Evolutionary conservation across 176 grass and related monocot genomes (phyloP), one percentile per base, ranked within the genome.

Genomic region (Oryza longistaminata): DNA sequence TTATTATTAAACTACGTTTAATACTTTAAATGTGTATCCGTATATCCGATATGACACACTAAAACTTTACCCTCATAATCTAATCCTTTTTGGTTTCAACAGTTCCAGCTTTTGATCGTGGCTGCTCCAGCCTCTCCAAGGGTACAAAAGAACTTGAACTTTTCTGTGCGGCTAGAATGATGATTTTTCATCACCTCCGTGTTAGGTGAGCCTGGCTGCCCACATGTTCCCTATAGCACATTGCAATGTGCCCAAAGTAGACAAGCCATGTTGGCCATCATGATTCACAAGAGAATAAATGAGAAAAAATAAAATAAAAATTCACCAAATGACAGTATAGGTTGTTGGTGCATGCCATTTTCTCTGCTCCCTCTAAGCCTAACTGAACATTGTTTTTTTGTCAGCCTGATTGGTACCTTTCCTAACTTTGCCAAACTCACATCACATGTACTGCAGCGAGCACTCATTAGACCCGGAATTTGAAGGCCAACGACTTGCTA

Each of bases 361-460:
- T 5, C 48, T 33, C 3, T 50, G 68, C 58, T 67, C 29, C 7
- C 78, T 15, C 25, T 3, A 9, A 78, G 77, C 64, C 64, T 80
- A 70, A 74, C 69, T 15, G 40, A 37, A 24, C 40, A 9, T 62
- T 62, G 19, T 75, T 73, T 0, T 0, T 58, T 71, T 21, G n/a
- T 19, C 8, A 27, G 60, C 48, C 31, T 24, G 71, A 46, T 25
- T 12, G 33, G 9, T 68, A 11, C 2, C 5, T 21, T 14, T 66
- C 88, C 83, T 58, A 90, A 90, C 78, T 86, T 75, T 17, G 73
- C 88, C 88, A 16, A 89, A 89, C 76, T 31, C 75, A 37, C 21
- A 24, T 44, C 1, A 29, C 77, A 31, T 26, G 74, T 75, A 37
- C 48, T 61, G 52, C 25, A 34, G 50, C 11, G 58, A 72, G 34